These are phyloP conservation scores for Penicillium waksmanii DNA, from an alignment of 495 filamentous ascomycete species.

Conservation along the genomic window DNA sequence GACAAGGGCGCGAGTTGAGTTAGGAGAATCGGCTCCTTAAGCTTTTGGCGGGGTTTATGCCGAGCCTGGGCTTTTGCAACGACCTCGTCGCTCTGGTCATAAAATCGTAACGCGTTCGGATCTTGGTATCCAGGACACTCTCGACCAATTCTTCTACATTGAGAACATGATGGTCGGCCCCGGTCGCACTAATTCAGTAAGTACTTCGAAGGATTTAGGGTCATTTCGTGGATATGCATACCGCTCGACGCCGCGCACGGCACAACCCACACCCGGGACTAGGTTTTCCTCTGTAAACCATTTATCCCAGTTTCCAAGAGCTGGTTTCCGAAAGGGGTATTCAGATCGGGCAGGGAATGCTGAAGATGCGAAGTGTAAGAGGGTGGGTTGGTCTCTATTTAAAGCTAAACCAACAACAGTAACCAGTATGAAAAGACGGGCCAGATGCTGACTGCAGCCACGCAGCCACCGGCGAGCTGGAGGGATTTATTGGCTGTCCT, in stretches of 20 bases:
- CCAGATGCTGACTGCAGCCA: too few relatives aligned
- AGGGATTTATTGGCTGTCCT: too few relatives aligned
- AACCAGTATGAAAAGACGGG: too few relatives aligned
- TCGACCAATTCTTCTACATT: neutral
- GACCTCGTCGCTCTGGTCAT: neutral
- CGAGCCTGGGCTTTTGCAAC: neutral
- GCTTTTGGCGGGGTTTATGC: too few relatives aligned
- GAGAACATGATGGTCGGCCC: neutral
- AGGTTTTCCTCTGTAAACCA: slow-evolving; percentile 18
- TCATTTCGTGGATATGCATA: neutral
- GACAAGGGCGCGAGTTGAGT: too few relatives aligned
- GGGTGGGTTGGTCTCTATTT: too few relatives aligned
- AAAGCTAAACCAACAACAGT: too few relatives aligned
- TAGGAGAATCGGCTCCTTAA: too few relatives aligned
- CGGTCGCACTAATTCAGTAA: neutral
- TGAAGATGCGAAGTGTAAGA: too few relatives aligned
- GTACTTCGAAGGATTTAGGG: neutral
- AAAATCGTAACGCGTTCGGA: neutral
- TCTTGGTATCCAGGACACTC: neutral
- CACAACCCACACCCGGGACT: slow-evolving; percentile 9
- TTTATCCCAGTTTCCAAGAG: neutral
- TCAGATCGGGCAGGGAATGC: too few relatives aligned
- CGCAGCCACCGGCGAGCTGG: too few relatives aligned
- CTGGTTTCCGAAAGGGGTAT: too few relatives aligned
- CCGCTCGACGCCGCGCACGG: slow-evolving; percentile 1